Evolutionary conservation across 495 filamentous ascomycete species (phyloP).

Genomic region (Apodospora peruviana): DNA sequence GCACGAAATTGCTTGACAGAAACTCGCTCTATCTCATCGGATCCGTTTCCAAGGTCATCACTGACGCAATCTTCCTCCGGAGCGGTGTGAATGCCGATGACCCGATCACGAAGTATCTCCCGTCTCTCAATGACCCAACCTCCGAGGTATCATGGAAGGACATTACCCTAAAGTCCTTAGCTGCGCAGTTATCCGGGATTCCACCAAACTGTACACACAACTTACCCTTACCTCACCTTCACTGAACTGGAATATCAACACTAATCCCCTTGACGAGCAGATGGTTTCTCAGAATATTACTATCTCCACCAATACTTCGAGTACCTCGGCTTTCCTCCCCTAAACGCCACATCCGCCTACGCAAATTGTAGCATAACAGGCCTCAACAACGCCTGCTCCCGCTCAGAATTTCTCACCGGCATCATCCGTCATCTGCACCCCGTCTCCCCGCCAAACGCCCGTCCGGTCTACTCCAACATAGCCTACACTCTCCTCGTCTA

Average conservation of each 20-base stretch:
- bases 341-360: slow-evolving; percentile 13
- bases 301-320: slow-evolving; percentile 15
- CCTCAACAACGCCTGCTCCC: slow-evolving; percentile 9
- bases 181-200: slow-evolving; percentile 40
- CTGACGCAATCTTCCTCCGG: slow-evolving; percentile 21
- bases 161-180: slow-evolving; percentile 43
- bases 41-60: slow-evolving; percentile 25
- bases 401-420: slow-evolving; percentile 35
- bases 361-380: slow-evolving; percentile 17
- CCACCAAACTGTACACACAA: slow-evolving; percentile 26
- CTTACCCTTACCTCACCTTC: neutral
- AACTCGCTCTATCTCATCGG: slow-evolving; percentile 28
- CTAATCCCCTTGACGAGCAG: neutral
- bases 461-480: slow-evolving; percentile 43
- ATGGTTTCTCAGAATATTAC: slow-evolving; percentile 25
- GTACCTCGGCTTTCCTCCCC: slow-evolving; percentile 19
- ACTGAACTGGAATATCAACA: neutral
- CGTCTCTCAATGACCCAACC: slow-evolving; percentile 29
- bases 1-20: slow-evolving; percentile 15
- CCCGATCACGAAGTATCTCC: slow-evolving; percentile 38
- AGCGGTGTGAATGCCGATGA: slow-evolving; percentile 22
- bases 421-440: slow-evolving; percentile 25
- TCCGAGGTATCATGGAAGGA: slow-evolving; percentile 37
- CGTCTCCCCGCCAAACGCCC: slow-evolving; percentile 30
- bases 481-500: slow-evolving; percentile 41